A percentile compares a stretch with the other conserved stretches of the same genome.
These are phyloP conservation scores for Cryptosporidium bovis DNA, from an alignment of 169 alveolate genomes.

Conservation along the genomic window DNA sequence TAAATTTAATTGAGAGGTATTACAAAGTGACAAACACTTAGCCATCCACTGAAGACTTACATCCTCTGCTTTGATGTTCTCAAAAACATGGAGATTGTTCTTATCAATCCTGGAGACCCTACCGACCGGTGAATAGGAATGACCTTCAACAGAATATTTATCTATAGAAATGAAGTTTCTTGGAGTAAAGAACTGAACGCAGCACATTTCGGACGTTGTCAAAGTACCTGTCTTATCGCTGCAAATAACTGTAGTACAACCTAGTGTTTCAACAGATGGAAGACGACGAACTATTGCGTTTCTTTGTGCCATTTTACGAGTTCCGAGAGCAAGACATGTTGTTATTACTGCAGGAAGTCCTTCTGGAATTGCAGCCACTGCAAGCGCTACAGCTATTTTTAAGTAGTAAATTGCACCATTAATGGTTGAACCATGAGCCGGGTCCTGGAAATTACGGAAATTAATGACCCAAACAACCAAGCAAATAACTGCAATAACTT, in stretches of 20 bases:
- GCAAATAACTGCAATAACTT: constrained; percentile 91
- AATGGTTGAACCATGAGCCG: constrained; percentile 94
- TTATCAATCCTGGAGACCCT: constrained; percentile 69
- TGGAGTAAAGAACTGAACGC: constrained; percentile 77
- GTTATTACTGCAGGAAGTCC: constrained; percentile 99
- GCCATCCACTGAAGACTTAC: constrained; percentile 75
- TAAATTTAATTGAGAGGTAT: constrained; percentile 77
- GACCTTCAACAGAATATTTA: constrained; percentile 81
- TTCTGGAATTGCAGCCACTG: constrained; percentile 99
- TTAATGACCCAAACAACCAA: constrained; percentile 96
- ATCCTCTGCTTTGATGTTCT: constrained; percentile 62
- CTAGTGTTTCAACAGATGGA: constrained; percentile 98
- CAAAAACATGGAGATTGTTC: constrained; percentile 73
- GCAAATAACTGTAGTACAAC: constrained; percentile 98
- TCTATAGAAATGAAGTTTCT: constrained; percentile 60
- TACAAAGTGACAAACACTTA: constrained; percentile 80
- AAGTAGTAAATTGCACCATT: constrained; percentile 96
- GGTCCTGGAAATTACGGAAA: constrained; percentile 94
- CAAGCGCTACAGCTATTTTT: constrained; percentile 98
- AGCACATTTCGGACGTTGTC: constrained; percentile 96
- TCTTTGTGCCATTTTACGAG: constrained; percentile 95
- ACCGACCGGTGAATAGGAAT: constrained; percentile 81
- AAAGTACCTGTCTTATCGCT: constrained; percentile 99
- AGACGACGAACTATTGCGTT: constrained; percentile 96
- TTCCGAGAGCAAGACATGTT: constrained; percentile 97